Base-by-base conservation (phyloP, 768 basidiomycete species). In the Flagelloscypha sp. region DNA sequence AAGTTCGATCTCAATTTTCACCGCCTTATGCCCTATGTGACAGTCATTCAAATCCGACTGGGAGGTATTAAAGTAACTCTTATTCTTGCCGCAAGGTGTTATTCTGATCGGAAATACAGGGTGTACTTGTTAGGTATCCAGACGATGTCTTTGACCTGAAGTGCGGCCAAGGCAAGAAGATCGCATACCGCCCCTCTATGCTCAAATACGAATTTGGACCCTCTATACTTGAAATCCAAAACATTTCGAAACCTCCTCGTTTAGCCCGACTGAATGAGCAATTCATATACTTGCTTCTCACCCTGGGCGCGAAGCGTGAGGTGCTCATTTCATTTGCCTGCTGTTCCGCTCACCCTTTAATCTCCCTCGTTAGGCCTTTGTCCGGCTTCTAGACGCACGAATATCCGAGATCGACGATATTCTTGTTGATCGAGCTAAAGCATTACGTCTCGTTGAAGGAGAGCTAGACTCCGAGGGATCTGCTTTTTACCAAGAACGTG, bases 41-140 rank as follows among this genome's bases (percentile, higher is more conserved):
- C 13, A 46, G 47, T 46, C 1, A 44, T 41, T 30, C 49, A 50
- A 34, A 33, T 46, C 1, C 40, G 49, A 1, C 37, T 46, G 7
- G 49, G 42, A 3, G 49, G 49, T 2, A 40, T 48, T 24, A 50
- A 50, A 32, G n/a, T n/a, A n/a, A n/a, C n/a, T n/a, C n/a, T n/a
- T n/a, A n/a, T n/a, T n/a, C n/a, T n/a, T n/a, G n/a, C n/a, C n/a
- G n/a, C n/a, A n/a, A n/a, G n/a, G n/a, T n/a, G n/a, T n/a, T n/a
- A n/a, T n/a, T n/a, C n/a, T n/a, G n/a, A n/a, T n/a, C n/a, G n/a
- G n/a, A n/a, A n/a, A n/a, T n/a, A n/a, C n/a, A n/a, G n/a, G 49
- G 49, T 2, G 38, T 45, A 8, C 33, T 48, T 11, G 41, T 41
- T 5, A 39, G 37, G 27, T 42, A 41, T 16, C 40, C 47, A 6